A percentile compares a stretch with the other conserved stretches of the same genome.
phyloP scores from a whole-genome alignment of 2,329 filamentous ascomycete species.

The Pseudogymnoascus sp. region DNA sequence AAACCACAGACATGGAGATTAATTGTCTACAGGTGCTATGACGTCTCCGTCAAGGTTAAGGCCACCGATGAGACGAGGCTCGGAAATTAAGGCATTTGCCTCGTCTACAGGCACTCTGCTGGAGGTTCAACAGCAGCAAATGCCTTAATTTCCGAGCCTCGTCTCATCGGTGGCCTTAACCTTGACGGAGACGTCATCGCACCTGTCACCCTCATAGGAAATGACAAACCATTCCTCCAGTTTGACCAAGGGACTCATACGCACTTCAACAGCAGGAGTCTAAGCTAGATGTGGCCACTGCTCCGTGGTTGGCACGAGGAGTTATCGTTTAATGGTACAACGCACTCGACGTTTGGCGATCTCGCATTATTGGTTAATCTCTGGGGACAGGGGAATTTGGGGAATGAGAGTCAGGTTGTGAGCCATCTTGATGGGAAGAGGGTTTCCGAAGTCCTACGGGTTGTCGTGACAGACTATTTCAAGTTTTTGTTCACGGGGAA shows the following conservation, averaged over 20 bases:
- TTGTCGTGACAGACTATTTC: conserved; percentile 26
- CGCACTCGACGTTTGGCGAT: conserved; percentile 29
- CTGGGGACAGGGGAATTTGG: conserved; percentile 15
- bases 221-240: neutral
- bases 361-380: conserved; percentile 22
- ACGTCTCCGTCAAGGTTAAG: conserved; percentile 31
- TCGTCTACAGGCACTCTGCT: too few species aligned
- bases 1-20: too few species aligned
- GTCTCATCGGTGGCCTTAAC: conserved; percentile 29
- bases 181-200: conserved; percentile 30
- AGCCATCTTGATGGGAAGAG: conserved; percentile 25
- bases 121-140: conserved; percentile 28
- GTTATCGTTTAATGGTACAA: conserved; percentile 23
- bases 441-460: conserved; percentile 23
- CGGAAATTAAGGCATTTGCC: conserved; percentile 24
- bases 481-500: conserved; percentile 21
- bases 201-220: neutral
- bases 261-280: conserved; percentile 12
- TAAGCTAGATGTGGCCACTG: conserved; percentile 22
- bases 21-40: conserved; percentile 15
- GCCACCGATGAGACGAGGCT: conserved; percentile 26
- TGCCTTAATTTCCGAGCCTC: conserved; percentile 23
- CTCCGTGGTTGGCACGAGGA: conserved; percentile 26
- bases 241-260: neutral
- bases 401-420: conserved; percentile 18